phyloP scores from a whole-genome alignment of 768 basidiomycete genomes.

The Mycena amicta region DNA sequence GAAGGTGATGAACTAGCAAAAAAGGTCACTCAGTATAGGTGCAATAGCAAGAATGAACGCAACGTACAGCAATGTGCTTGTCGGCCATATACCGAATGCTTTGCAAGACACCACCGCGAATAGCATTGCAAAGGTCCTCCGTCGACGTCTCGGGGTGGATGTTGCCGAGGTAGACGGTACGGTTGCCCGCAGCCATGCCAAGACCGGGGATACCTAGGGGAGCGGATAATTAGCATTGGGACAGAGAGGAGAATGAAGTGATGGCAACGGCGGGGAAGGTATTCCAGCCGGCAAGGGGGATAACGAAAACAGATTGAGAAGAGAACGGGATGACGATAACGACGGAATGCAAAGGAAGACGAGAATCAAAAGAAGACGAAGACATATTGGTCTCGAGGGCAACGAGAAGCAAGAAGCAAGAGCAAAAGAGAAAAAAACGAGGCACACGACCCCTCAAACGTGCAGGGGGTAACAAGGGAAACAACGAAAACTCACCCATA shows the following conservation, averaged over 20 bases:
- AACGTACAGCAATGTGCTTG: slow-evolving; percentile 86
- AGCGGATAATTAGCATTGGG: slow-evolving; percentile 17
- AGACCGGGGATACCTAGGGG: slow-evolving; percentile 9
- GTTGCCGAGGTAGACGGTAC: slow-evolving; percentile 95
- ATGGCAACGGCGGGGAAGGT: background rate
- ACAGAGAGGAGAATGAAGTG: background rate
- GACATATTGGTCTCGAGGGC: too few relatives aligned
- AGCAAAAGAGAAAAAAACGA: background rate
- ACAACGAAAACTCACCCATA: background rate
- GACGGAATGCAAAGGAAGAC: too few relatives aligned
- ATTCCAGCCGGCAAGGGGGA: too few relatives aligned
- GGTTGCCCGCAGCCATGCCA: slow-evolving; percentile 51
- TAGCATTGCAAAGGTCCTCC: slow-evolving; percentile 95
- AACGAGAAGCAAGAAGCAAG: too few relatives aligned
- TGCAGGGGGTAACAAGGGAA: background rate
- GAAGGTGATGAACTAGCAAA: slow-evolving; percentile 90
- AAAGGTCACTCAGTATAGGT: too few relatives aligned
- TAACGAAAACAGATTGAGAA: too few relatives aligned
- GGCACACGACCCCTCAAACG: background rate
- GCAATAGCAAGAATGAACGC: background rate
- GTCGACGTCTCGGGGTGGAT: slow-evolving; percentile 94
- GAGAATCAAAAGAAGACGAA: too few relatives aligned
- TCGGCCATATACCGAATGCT: slow-evolving; percentile 95
- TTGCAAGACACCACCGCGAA: slow-evolving; percentile 95
- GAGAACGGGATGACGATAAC: too few relatives aligned